These are phyloP conservation scores for Grigorovia yakushimaensis DNA, from an alignment of 805 yeast species.

Conservation along the genomic window DNA sequence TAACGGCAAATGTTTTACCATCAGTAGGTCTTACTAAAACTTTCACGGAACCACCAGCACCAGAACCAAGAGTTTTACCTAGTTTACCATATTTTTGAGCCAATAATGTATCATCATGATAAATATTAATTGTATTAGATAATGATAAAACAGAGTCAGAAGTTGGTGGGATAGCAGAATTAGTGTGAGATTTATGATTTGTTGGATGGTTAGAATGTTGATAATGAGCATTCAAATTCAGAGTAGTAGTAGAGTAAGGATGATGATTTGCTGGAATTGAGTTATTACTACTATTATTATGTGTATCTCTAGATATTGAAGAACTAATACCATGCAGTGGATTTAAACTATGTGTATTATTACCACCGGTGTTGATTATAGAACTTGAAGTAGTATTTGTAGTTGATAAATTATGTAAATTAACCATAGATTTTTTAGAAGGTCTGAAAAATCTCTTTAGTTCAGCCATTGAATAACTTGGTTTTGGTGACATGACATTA, in stretches of 20 bases:
- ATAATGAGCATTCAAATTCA: slow-evolving; percentile 11
- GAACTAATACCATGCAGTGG: slow-evolving; percentile 1
- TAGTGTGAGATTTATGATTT: slow-evolving; percentile 16
- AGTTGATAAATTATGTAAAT: slow-evolving; percentile 5
- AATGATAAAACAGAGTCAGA: slow-evolving; percentile 27
- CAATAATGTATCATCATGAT: slow-evolving; percentile 43
- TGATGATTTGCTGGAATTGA: slow-evolving; percentile 7
- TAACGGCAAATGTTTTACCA: slow-evolving; percentile 69
- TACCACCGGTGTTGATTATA: background rate
- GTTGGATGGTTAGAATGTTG: slow-evolving; percentile 1
- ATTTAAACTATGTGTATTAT: background rate
- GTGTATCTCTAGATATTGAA: background rate
- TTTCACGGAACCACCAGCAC: slow-evolving; percentile 85
- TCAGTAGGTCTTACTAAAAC: slow-evolving; percentile 59
- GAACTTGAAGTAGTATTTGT: slow-evolving; percentile 3
- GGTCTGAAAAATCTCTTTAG: slow-evolving; percentile 66
- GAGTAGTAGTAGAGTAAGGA: slow-evolving; percentile 10
- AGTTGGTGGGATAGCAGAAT: slow-evolving; percentile 30
- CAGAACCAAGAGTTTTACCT: slow-evolving; percentile 71
- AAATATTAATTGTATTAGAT: slow-evolving; percentile 30
- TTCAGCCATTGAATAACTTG: slow-evolving; percentile 51
- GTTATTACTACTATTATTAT: background rate
- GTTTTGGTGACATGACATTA: slow-evolving; percentile 16
- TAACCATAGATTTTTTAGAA: slow-evolving; percentile 13
- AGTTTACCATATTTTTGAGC: slow-evolving; percentile 59